phyloP scores from a whole-genome alignment of 495 filamentous ascomycete genomes.

The Xylaria scruposa region DNA sequence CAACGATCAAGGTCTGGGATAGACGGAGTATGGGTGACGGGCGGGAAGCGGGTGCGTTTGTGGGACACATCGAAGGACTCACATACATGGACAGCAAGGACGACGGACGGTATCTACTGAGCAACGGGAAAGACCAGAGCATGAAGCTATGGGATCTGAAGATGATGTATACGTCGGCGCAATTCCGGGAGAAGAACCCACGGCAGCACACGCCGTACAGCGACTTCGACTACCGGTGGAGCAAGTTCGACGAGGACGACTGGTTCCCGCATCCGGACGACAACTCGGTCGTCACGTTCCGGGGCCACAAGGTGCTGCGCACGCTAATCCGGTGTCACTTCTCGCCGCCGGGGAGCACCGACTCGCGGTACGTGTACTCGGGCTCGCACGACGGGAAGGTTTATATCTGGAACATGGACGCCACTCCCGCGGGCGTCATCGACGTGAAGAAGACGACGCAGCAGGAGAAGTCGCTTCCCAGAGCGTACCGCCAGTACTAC shows the following conservation, averaged over 20 bases:
- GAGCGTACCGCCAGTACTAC: slow-evolving; percentile 38
- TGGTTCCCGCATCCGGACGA: slow-evolving; percentile 84
- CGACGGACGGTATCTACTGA: slow-evolving; percentile 91
- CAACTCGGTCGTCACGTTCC: slow-evolving; percentile 91
- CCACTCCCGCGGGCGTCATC: slow-evolving; percentile 79
- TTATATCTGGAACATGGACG: slow-evolving; percentile 93
- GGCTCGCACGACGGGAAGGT: slow-evolving; percentile 88
- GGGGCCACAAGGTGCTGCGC: slow-evolving; percentile 84
- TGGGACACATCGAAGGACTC: slow-evolving; percentile 91
- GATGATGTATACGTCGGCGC: slow-evolving; percentile 74
- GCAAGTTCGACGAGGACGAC: slow-evolving; percentile 68
- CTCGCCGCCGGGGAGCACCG: slow-evolving; percentile 84
- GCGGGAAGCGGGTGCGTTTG: slow-evolving; percentile 88
- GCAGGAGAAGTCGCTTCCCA: slow-evolving; percentile 24
- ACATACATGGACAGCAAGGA: slow-evolving; percentile 98
- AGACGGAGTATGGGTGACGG: slow-evolving; percentile 85
- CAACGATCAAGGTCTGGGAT: slow-evolving; percentile 96
- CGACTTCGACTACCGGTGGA: slow-evolving; percentile 86
- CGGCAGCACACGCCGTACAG: slow-evolving; percentile 59
- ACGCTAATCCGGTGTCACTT: slow-evolving; percentile 97
- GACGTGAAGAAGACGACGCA: slow-evolving; percentile 74
- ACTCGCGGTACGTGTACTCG: slow-evolving; percentile 91
- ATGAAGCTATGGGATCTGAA: slow-evolving; percentile 98
- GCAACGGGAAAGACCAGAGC: slow-evolving; percentile 93
- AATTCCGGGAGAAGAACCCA: slow-evolving; percentile 59